A percentile compares a stretch with the other conserved stretches of the same genome.
These are phyloP conservation scores for Mycena venus DNA, from an alignment of 768 basidiomycete genomes.

Conservation along the genomic window DNA sequence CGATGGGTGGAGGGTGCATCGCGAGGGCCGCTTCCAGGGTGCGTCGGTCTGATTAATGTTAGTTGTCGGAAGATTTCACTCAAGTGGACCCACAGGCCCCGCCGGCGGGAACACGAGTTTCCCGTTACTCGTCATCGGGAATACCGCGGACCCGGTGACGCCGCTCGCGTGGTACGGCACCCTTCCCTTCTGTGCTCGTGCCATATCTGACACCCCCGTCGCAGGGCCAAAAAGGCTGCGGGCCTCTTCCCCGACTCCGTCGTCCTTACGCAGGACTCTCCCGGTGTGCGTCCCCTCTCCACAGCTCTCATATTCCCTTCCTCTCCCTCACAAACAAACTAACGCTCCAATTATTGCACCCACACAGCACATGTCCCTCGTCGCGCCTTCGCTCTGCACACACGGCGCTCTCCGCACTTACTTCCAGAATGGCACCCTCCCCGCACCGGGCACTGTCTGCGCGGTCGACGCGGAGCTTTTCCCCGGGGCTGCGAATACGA, in stretches of 20 bases:
- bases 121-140: conserved; percentile 41
- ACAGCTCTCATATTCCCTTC: not conserved
- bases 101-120: conserved; percentile 36
- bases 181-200: not conserved
- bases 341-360: not conserved
- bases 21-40: conserved; percentile 12
- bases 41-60: not conserved
- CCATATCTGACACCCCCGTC: not conserved
- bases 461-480: conserved; percentile 32
- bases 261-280: conserved; percentile 32
- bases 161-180: conserved; percentile 29
- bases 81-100: conserved; percentile 18
- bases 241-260: conserved; percentile 29
- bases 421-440: conserved; percentile 43
- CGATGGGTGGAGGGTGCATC: conserved; percentile 32
- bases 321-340: not conserved
- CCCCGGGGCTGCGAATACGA: not conserved
- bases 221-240: conserved; percentile 23
- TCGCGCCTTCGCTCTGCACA: conserved; percentile 38
- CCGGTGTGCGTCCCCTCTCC: conserved; percentile 28
- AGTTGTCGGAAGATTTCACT: not conserved
- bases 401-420: conserved; percentile 33
- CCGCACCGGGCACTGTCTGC: conserved; percentile 40
- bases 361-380: conserved; percentile 33
- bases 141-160: conserved; percentile 37